Conservation (phyloP, 306 rosid genomes). For the Malus domestica region DNA sequence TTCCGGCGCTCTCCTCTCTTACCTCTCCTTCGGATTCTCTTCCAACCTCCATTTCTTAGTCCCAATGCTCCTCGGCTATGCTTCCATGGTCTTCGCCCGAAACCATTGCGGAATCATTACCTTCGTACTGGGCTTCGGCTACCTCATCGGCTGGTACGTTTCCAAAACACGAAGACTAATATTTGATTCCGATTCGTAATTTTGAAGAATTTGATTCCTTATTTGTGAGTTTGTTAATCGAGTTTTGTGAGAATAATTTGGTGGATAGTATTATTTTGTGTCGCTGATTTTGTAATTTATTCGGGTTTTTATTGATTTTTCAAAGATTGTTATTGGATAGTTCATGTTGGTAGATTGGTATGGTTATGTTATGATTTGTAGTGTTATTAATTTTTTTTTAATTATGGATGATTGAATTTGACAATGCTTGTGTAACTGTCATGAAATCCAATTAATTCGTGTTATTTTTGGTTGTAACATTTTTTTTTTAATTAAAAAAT, state of each 20-base stretch:
- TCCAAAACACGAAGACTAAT: background rate
- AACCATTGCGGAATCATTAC: conserved; percentile 69
- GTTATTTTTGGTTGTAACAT: background rate
- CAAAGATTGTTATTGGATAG: background rate
- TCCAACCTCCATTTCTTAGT: conserved; percentile 78
- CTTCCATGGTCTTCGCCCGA: conserved; percentile 68
- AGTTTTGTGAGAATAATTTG: background rate
- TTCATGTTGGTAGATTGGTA: background rate
- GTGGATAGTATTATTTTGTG: background rate
- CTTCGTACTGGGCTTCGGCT: conserved; percentile 70
- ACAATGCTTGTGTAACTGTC: background rate
- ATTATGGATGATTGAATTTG: background rate
- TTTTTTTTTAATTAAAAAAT: background rate
- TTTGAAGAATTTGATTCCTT: background rate
- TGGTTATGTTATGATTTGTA: background rate
- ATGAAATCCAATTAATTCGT: background rate
- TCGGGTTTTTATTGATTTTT: background rate
- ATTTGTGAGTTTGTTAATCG: background rate
- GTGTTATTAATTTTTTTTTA: background rate
- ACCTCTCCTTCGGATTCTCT: conserved; percentile 80
- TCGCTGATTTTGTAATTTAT: background rate
- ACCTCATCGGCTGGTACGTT: conserved; percentile 77
- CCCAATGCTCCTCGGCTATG: conserved; percentile 72
- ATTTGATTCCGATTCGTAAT: background rate
- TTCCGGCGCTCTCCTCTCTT: conserved; percentile 65